Evolutionary conservation across 139 green algal genomes (phyloP).

Genomic region (Chlamydomonas sp.): DNA sequence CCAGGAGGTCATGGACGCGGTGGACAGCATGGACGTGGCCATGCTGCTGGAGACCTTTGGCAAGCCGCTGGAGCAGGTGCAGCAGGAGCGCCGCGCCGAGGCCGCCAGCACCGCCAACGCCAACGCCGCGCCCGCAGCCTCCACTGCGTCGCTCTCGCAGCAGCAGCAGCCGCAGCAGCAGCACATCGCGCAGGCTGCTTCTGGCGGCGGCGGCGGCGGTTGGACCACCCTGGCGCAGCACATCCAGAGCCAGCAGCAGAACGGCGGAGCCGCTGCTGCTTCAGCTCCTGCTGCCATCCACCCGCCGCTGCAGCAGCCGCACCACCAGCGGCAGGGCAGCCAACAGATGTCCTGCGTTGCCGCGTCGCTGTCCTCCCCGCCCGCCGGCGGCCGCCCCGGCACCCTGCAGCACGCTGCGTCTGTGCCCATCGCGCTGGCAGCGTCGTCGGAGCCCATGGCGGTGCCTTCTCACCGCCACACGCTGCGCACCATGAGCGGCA

Average conservation of each 20-base stretch:
- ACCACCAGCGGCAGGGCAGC: not conserved
- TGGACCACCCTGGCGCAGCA: constrained; percentile 3
- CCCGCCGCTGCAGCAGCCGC: not conserved
- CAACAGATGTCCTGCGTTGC: not conserved
- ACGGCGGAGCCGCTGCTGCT: not conserved
- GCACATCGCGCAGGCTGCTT: too few species aligned
- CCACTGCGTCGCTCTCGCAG: too few species aligned
- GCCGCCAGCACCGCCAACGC: too few species aligned
- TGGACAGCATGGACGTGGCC: constrained; percentile 40
- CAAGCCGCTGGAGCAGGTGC: constrained; percentile 9
- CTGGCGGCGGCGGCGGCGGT: not conserved
- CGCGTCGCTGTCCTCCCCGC: not conserved
- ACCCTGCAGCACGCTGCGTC: not conserved
- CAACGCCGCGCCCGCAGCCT: too few species aligned
- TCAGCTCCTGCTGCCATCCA: not conserved
- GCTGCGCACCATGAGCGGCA: not conserved
- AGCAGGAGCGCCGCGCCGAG: not conserved
- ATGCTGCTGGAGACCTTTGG: constrained; percentile 36
- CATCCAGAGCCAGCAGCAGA: not conserved
- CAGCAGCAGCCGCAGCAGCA: too few species aligned
- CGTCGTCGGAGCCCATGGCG: constrained; percentile 18
- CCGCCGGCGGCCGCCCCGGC: too few species aligned
- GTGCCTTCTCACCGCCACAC: constrained; percentile 15
- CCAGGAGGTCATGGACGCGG: constrained; percentile 24
- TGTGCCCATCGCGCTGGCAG: not conserved